phyloP scores from a whole-genome alignment of 352 stramenopile genomes.

The Elongisporangium anandrum region DNA sequence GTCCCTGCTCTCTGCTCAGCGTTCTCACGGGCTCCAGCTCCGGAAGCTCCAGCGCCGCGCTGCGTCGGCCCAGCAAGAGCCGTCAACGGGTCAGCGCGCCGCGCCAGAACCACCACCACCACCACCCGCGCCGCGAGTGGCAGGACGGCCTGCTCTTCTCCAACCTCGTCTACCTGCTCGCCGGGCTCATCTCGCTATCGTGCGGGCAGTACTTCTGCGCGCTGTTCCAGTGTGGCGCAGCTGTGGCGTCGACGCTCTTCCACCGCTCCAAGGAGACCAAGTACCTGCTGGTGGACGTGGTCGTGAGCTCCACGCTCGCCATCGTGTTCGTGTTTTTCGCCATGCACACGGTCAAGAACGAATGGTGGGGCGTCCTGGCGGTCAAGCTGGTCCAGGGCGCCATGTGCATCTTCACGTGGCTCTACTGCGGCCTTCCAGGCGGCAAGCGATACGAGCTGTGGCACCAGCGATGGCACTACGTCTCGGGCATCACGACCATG shows the following conservation, averaged over 20 bases:
- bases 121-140: constrained; percentile 54
- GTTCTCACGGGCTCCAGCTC: constrained; percentile 9
- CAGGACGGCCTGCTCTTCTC: constrained; percentile 79
- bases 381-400: constrained; percentile 52
- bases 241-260: constrained; percentile 73
- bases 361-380: constrained; percentile 72
- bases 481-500: constrained; percentile 72
- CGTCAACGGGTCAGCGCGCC: constrained; percentile 16
- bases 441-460: constrained; percentile 72
- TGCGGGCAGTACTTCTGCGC: constrained; percentile 72
- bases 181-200: constrained; percentile 62
- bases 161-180: constrained; percentile 73
- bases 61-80: constrained; percentile 25
- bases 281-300: constrained; percentile 72
- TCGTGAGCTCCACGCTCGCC: constrained; percentile 68
- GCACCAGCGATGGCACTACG: constrained; percentile 82
- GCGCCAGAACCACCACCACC: constrained; percentile 34
- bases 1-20: no score
- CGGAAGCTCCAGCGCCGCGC: constrained; percentile 31
- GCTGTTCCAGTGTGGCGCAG: constrained; percentile 61
- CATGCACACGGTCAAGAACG: constrained; percentile 58
- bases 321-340: constrained; percentile 68
- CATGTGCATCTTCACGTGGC: constrained; percentile 71
- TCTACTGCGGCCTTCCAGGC: constrained; percentile 77
- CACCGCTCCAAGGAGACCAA: constrained; percentile 82